Base-by-base conservation (phyloP, 805 yeast genomes). In the Cyberlindnera meyerae region DNA sequence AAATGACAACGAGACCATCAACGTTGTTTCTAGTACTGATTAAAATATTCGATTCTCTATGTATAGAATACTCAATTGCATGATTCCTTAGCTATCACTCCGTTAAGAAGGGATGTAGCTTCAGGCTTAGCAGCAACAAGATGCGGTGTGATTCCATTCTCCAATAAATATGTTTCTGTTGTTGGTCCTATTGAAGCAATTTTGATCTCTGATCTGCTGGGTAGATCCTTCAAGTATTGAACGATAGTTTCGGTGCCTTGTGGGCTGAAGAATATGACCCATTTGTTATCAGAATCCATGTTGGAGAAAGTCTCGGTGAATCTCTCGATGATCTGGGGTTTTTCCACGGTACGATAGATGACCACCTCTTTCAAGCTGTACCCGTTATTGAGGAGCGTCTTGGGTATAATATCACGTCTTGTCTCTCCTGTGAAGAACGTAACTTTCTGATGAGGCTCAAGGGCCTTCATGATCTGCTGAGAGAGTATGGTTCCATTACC, bases 111-210 rank as follows among this genome's bases (percentile, higher is more conserved):
- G 4, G 82, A 68, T 3, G 46, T 48, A 0, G 96, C 87, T 22
- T 79, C 79, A 0, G 97, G 97, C 40, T 76, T 77, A 5, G 61
- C 59, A 4, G 96, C 79, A 4, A 82, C 82, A 1, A 82, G 73
- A 27, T 73, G 61, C 1, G 89, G 85, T 1, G 30, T 45, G 3
- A 90, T 55, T 0, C 76, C 79, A 14, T 73, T 66, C 1, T 65
- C 57, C 5, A 57, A 26, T 29, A 89, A 60, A 50, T 73, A 87
- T 27, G 64, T 68, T 37, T 82, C 77, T 0, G 97, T 90, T 0
- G 97, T 90, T 3, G 97, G 97, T 0, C 97, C 97, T 40, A 90
- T 90, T 4, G 89, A 78, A 0, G 95, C 96, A 12, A 87, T 62
- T 32, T 66, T 70, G 27, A 27, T 52, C 8, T 41, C 31, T 2